Percentiles rank a stretch among this genome's conserved stretches.
phyloP scores from a whole-genome alignment of 208 protist species.

The Borovskyia barvae region DNA sequence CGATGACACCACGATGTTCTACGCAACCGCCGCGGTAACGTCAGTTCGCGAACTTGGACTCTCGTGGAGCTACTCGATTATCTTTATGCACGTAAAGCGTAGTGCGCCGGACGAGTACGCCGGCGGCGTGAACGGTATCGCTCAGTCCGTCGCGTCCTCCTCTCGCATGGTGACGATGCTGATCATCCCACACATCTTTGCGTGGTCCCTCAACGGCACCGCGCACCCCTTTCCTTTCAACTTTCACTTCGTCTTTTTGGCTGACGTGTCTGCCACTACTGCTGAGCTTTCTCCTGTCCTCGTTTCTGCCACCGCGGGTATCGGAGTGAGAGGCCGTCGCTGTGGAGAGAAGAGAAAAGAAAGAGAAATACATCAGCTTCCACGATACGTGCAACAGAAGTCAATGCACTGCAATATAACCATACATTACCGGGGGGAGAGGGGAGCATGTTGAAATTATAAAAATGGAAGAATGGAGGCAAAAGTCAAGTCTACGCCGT shows the following conservation, averaged over 20 bases:
- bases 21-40: slow-evolving; percentile 24
- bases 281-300: slow-evolving; percentile 23
- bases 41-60: slow-evolving; percentile 39
- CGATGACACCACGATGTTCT: slow-evolving; percentile 19
- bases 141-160: slow-evolving; percentile 46
- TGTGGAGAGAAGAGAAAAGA: neutral
- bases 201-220: slow-evolving; percentile 52
- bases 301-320: slow-evolving; percentile 17
- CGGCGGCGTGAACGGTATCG: slow-evolving; percentile 60
- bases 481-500: too few species aligned
- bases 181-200: slow-evolving; percentile 59
- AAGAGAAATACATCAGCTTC: neutral
- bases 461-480: too few species aligned
- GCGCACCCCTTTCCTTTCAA: slow-evolving; percentile 44
- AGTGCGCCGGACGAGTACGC: slow-evolving; percentile 50
- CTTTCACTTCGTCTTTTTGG: slow-evolving; percentile 53
- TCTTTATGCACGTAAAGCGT: slow-evolving; percentile 60
- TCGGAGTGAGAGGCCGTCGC: slow-evolving; percentile 5
- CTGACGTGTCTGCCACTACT: slow-evolving; percentile 43
- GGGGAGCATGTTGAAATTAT: too few species aligned
- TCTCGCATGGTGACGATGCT: slow-evolving; percentile 52
- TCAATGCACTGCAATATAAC: too few species aligned
- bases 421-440: neutral
- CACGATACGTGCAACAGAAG: too few species aligned
- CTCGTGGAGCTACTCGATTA: slow-evolving; percentile 59